Evolutionary conservation across 2,329 filamentous ascomycete genomes (phyloP), one percentile per base, ranked within the genome.

Genomic region (Trichothecium sympodiale): DNA sequence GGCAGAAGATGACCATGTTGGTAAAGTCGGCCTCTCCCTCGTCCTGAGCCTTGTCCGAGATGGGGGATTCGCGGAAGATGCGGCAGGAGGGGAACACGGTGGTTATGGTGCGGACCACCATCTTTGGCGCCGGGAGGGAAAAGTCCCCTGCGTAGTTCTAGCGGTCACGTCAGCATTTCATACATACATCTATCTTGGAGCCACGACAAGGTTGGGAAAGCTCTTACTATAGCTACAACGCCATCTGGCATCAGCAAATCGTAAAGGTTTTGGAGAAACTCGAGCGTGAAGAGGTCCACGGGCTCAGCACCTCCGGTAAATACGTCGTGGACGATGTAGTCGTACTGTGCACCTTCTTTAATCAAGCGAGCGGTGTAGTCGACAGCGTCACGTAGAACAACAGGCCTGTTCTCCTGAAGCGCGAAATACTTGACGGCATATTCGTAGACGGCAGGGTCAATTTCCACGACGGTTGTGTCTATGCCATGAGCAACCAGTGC

Each of bases 241-340:
- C 91, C 91, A 35, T 84, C 72, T 1, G 80, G 74, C 43, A 77
- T 83, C 31, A 98, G 67, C 6, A 96, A 69, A 4, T 69, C 56
- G 44, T 74, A 64, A 2, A 98, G 65, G 5, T 80, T 76, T 35
- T 71, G 59, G 30, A 98, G 61, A 50, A 98, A 96, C 47, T 91
- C 81, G 5, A 78, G 57, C 0, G 88, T 96, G 59, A 98, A 98
- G 7, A 98, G 74, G 7, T 79, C 68, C 3, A 88, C 76, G 1
- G 91, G 91, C 56, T 96, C 91, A 0, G 87, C 88, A 35, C 91
- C 91, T 17, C 91, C 91, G 1, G 91, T 98, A 56, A 98, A 98
- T 17, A 98, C 91, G 47, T 98, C 91, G 56, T 98, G 91, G 36
- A 98, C 71, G 51, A 98, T 91, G 62, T 94, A 96, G 61, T 95